phyloP scores from a whole-genome alignment of 2,329 filamentous ascomycete genomes.

The Ilyonectria robusta region DNA sequence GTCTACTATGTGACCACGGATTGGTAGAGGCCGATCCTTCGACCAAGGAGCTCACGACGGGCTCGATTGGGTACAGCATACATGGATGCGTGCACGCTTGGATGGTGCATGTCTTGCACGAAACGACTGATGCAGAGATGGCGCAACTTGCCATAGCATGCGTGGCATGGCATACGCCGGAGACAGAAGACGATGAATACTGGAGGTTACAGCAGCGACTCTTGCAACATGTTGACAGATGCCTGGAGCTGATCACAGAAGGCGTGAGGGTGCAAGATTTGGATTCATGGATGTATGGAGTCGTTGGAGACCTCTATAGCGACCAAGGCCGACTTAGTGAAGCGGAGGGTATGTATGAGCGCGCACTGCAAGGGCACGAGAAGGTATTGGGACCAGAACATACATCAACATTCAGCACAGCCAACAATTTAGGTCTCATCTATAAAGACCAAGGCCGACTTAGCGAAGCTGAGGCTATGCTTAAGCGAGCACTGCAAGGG shows the following conservation, averaged over 20 bases:
- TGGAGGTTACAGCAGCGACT: slow-evolving; percentile 38
- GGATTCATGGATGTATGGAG: slow-evolving; percentile 3
- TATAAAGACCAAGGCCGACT: slow-evolving; percentile 47
- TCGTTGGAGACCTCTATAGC: slow-evolving; percentile 41
- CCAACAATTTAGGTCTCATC: slow-evolving; percentile 49
- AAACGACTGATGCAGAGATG: slow-evolving; percentile 19
- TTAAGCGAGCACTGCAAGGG: slow-evolving; percentile 35
- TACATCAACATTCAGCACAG: slow-evolving; percentile 39
- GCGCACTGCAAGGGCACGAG: slow-evolving; percentile 42
- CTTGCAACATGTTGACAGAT: slow-evolving; percentile 38
- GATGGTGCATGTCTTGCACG: slow-evolving; percentile 48
- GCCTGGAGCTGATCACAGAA: slow-evolving; percentile 12
- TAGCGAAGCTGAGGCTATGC: slow-evolving; percentile 33
- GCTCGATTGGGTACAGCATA: slow-evolving; percentile 48
- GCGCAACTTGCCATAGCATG: slow-evolving; percentile 26
- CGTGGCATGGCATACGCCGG: slow-evolving; percentile 27
- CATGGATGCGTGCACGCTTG: slow-evolving; percentile 53
- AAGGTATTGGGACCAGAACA: slow-evolving; percentile 36
- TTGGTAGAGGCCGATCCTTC: slow-evolving; percentile 43
- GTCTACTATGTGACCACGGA: slow-evolving; percentile 49
- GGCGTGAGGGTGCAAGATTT: slow-evolving; percentile 7
- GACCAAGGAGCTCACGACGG: slow-evolving; percentile 16
- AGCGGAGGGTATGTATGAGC: slow-evolving; percentile 29
- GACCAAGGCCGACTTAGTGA: slow-evolving; percentile 42
- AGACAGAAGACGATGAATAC: slow-evolving; percentile 20